Conservation (phyloP, 257 asterid species). For the Echites panduratus region DNA sequence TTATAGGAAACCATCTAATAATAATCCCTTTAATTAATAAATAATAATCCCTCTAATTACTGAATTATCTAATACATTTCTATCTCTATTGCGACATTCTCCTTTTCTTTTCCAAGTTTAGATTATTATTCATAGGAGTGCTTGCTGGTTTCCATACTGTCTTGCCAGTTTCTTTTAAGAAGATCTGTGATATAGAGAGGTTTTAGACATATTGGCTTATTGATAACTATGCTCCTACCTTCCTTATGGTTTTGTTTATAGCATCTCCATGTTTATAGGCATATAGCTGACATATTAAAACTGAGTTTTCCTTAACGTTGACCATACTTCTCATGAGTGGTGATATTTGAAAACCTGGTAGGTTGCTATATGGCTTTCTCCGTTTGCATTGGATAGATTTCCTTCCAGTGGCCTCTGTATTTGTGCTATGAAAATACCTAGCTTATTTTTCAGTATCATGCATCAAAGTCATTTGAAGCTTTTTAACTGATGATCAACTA, state of each 20-base stretch:
- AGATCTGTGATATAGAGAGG: too few species aligned
- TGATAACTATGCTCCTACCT: not conserved
- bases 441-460: not conserved
- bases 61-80: too few species aligned
- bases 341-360: not conserved
- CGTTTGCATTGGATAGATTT: not conserved
- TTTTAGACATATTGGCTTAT: too few species aligned
- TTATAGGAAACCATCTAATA: too few species aligned
- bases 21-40: too few species aligned
- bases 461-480: not conserved
- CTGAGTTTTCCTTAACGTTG: not conserved
- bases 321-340: not conserved
- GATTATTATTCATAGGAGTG: too few species aligned
- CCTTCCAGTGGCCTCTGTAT: not conserved
- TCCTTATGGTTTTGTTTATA: not conserved
- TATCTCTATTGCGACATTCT: too few species aligned
- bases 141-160: too few species aligned
- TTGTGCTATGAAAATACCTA: not conserved
- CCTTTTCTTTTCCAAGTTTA: too few species aligned
- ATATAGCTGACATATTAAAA: not conserved
- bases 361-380: not conserved
- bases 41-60: too few species aligned
- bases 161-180: too few species aligned
- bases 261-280: not conserved
- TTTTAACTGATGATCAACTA: not conserved